These are phyloP conservation scores for Psilocybe cubensis DNA, from an alignment of 768 basidiomycete genomes.

Conservation along the genomic window DNA sequence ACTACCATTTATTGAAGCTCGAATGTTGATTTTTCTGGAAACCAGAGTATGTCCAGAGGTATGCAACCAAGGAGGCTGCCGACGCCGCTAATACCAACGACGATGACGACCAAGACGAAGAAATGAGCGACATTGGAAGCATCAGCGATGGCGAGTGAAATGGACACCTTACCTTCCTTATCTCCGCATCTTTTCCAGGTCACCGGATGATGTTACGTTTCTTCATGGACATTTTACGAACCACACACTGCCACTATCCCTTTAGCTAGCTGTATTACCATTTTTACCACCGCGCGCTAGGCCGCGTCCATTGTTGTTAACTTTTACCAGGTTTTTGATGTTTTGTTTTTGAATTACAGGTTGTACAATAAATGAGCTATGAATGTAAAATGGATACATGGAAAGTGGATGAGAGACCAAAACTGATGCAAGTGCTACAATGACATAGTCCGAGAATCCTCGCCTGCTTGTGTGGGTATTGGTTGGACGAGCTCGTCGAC, in stretches of 20 bases:
- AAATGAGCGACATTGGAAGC: constrained; percentile 88
- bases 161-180: constrained; percentile 10
- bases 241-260: background rate
- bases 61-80: constrained; percentile 88
- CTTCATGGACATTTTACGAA: background rate
- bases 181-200: background rate
- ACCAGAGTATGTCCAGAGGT: constrained; percentile 93
- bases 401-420: background rate
- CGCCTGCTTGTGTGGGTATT: constrained; percentile 29
- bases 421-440: constrained; percentile 2
- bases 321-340: background rate
- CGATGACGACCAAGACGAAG: constrained; percentile 77
- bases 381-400: constrained; percentile 14
- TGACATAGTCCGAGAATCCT: constrained; percentile 13
- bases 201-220: constrained; percentile 4
- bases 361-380: constrained; percentile 24
- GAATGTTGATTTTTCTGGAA: background rate
- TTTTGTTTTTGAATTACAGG: constrained; percentile 26
- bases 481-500: constrained; percentile 68
- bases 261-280: constrained; percentile 11
- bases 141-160: constrained; percentile 69
- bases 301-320: constrained; percentile 1
- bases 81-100: constrained; percentile 74
- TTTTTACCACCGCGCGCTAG: background rate
- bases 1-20: background rate